Evolutionary conservation across 2,329 filamentous ascomycete species (phyloP).

Genomic region (Lizonia empirigonia): DNA sequence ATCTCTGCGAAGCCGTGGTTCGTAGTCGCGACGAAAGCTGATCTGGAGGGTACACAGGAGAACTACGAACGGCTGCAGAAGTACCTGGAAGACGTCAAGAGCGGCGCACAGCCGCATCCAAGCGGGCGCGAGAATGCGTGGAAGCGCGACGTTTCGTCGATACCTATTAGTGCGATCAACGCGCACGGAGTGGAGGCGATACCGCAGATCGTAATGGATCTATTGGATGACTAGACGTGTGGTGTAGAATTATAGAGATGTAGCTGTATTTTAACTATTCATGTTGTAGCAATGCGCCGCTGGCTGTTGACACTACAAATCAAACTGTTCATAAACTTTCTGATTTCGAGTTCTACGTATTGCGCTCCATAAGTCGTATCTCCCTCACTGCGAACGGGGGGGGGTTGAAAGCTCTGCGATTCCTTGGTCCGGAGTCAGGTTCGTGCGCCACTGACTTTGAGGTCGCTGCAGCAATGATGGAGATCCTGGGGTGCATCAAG

Average conservation of each 20-base stretch:
- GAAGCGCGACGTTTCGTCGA: conserved; percentile 62
- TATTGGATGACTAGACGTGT: conserved; percentile 55
- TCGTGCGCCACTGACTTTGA: too few species aligned
- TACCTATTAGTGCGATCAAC: conserved; percentile 89
- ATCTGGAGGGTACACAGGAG: conserved; percentile 75
- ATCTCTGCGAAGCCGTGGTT: conserved; percentile 98
- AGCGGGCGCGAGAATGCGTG: conserved; percentile 69
- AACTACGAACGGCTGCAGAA: conserved; percentile 73
- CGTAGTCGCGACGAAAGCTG: conserved; percentile 91
- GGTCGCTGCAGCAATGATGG: too few species aligned
- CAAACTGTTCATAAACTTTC: too few species aligned
- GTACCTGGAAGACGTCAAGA: conserved; percentile 72
- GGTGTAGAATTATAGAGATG: not conserved
- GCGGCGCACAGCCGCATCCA: conserved; percentile 71
- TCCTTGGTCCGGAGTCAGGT: too few species aligned
- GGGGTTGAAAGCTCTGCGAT: too few species aligned
- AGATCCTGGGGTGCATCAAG: too few species aligned
- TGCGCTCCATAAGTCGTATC: too few species aligned
- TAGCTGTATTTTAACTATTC: not conserved
- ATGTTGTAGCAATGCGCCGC: not conserved
- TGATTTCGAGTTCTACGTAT: too few species aligned
- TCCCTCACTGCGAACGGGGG: too few species aligned
- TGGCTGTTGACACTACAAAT: too few species aligned
- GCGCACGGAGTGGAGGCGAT: conserved; percentile 81
- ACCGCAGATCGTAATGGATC: conserved; percentile 71